Evolutionary conservation across 1,284 basidiomycete genomes (phyloP).

Genomic region (Schizophyllum commune): DNA sequence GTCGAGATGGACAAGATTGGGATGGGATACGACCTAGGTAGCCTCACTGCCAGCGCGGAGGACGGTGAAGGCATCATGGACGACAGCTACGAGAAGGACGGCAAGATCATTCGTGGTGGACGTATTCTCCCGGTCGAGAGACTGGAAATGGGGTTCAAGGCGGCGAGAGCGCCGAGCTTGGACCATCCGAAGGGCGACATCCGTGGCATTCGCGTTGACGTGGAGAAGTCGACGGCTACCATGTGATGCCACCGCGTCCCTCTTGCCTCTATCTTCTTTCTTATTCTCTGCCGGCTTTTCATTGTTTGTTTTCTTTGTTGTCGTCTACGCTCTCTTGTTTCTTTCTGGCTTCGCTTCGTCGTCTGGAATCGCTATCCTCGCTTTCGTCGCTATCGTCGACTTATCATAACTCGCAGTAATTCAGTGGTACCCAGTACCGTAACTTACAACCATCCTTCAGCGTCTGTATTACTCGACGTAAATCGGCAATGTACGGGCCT

Average conservation of each 20-base stretch:
- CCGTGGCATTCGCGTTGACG: conserved; percentile 54
- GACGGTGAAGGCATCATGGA: conserved; percentile 35
- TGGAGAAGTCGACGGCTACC: conserved; percentile 50
- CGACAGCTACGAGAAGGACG: conserved; percentile 21
- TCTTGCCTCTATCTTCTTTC: neutral
- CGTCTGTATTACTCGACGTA: no score
- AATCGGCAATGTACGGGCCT: no score
- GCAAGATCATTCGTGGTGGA: conserved; percentile 15
- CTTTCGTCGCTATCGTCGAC: conserved; percentile 7
- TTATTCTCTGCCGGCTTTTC: neutral
- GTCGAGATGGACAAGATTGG: conserved; percentile 48
- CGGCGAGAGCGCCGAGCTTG: conserved; percentile 25
- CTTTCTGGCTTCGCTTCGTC: conserved; percentile 5
- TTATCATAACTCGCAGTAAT: neutral
- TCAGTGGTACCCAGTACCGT: no score
- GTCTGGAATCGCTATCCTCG: neutral
- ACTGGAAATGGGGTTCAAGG: conserved; percentile 39
- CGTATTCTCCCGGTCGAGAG: conserved; percentile 15
- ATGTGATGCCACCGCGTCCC: conserved; percentile 24
- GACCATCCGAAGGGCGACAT: conserved; percentile 25
- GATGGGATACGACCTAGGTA: conserved; percentile 35
- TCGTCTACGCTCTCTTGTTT: conserved; percentile 3
- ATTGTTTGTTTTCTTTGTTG: neutral
- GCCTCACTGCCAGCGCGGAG: conserved; percentile 37
- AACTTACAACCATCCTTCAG: no score